A percentile compares a stretch with the other conserved stretches of the same genome.
Conservation (phyloP, 1,284 basidiomycete species). For the Leccinum angustisporum region DNA sequence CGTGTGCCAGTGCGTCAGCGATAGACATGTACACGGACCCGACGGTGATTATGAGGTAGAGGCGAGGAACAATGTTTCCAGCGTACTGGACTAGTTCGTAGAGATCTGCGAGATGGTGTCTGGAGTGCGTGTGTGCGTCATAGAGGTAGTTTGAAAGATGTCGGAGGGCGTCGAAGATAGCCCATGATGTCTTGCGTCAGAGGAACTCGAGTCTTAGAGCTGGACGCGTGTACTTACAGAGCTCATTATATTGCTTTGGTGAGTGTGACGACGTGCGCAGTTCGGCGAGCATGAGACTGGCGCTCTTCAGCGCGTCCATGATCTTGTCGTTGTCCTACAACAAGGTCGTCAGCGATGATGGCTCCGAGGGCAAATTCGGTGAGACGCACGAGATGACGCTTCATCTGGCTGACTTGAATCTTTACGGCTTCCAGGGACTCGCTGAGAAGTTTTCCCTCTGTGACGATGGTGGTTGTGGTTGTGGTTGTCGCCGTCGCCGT, state of each 20-base stretch:
- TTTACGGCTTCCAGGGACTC: conserved; percentile 86
- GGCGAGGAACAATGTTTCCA: conserved; percentile 88
- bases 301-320: conserved; percentile 96
- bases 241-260: conserved; percentile 96
- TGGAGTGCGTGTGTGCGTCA: conserved; percentile 71
- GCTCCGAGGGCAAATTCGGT: background rate
- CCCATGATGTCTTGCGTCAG: conserved; percentile 37
- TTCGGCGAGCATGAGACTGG: conserved; percentile 93
- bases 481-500: conserved; percentile 4
- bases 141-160: conserved; percentile 93
- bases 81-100: conserved; percentile 98
- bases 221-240: conserved; percentile 57
- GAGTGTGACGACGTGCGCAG: conserved; percentile 87
- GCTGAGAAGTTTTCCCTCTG: conserved; percentile 79
- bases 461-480: conserved; percentile 33
- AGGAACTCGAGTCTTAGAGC: background rate
- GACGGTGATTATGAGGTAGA: conserved; percentile 98
- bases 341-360: background rate
- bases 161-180: conserved; percentile 91
- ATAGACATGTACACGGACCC: conserved; percentile 98
- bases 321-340: conserved; percentile 85
- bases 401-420: conserved; percentile 92
- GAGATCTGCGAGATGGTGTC: conserved; percentile 83
- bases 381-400: conserved; percentile 78
- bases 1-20: conserved; percentile 74